Evolutionary conservation across 495 filamentous ascomycete genomes (phyloP), one percentile per base, ranked within the genome.

Genomic region (Poronia punctata): DNA sequence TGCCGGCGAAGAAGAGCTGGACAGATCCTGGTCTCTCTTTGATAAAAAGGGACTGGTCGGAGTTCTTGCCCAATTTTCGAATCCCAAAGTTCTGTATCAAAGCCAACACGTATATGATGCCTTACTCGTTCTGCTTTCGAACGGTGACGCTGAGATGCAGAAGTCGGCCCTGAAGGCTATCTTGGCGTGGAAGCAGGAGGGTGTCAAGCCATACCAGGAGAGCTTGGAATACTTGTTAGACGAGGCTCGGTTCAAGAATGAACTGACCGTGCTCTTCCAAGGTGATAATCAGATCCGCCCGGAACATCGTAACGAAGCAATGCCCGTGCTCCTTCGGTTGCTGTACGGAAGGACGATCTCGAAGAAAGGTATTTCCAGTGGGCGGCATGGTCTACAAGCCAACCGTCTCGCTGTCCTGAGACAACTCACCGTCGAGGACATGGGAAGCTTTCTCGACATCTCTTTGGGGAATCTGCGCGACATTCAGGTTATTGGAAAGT

Each of bases 311-410:
- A 46, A 54, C 14, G 75, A 76, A 16, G 55, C 94, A 11, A 82
- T 95, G 68, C 89, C 92, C 2, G 75, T 99, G 10, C 70, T 97
- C 35, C 73, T 99, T 17, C 75, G 88, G 35, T 60, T 99, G 21
- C 71, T 99, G 4, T 99, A 96, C 52, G 92, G 92, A 20, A 82
- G 84, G 40, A 79, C 84, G 46, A 84, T 95, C 23, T 86, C 84
- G 1, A 82, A 86, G 42, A 85, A 84, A 43, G 83, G 85, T n/a
- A 69, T 71, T 19, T 66, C 71, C 6, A 79, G 75, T 44, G 75
- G 76, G 11, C 73, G 65, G 21, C 69, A 70, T 50, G 76, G 70
- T 9, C 75, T 78, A 58, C 72, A 80, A 39, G 76, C 80, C 3
- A 81, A 79, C 39, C 67, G 92, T 42, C 49, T 75, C 24, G 71